Conservation (phyloP, 164 flowering plant genomes). For the Saururus chinensis region DNA sequence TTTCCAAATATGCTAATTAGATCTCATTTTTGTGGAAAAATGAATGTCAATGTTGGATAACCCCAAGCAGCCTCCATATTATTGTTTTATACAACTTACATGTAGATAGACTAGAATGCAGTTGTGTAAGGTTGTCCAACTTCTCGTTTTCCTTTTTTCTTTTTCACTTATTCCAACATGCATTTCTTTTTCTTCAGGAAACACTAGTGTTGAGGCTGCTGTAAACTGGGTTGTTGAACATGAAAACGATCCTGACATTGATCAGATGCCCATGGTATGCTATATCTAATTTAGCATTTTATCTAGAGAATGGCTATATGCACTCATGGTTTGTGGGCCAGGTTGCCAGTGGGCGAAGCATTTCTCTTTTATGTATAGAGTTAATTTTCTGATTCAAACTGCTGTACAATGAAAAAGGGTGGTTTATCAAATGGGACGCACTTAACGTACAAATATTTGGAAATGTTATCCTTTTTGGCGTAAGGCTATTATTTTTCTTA, state of each 20-base stretch:
- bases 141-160: neutral
- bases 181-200: slow-evolving; percentile 33
- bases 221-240: slow-evolving; percentile 93
- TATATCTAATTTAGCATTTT: neutral
- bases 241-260: slow-evolving; percentile 86
- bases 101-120: too few relatives aligned
- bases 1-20: neutral
- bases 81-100: too few relatives aligned
- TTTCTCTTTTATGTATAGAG: too few relatives aligned
- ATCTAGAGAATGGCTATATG: neutral
- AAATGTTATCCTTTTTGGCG: too few relatives aligned
- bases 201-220: slow-evolving; percentile 72
- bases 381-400: too few relatives aligned
- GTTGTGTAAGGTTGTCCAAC: neutral
- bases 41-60: neutral
- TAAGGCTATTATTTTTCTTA: too few relatives aligned
- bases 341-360: too few relatives aligned
- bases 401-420: too few relatives aligned
- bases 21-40: neutral
- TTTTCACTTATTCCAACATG: neutral
- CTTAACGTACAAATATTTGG: too few relatives aligned
- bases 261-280: slow-evolving; percentile 83
- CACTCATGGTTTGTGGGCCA: too few relatives aligned
- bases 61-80: too few relatives aligned
- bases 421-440: too few relatives aligned